These are phyloP conservation scores for Boletales sp. DNA, from an alignment of 768 basidiomycete genomes.

Conservation along the genomic window DNA sequence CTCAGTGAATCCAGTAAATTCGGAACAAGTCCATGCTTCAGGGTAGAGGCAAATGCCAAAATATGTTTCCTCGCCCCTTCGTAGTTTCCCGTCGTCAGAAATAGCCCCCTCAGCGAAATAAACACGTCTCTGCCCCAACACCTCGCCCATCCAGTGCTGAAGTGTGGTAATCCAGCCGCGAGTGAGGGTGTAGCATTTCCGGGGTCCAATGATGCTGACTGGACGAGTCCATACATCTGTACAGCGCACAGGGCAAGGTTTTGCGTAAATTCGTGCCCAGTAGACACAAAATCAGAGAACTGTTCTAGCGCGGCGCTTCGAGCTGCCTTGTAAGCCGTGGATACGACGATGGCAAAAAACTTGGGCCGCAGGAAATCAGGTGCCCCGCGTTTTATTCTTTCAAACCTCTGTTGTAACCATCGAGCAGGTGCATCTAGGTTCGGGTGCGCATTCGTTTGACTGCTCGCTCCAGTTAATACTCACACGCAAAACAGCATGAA, in stretches of 20 bases:
- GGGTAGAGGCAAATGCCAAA: conserved; percentile 84
- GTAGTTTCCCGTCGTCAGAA: conserved; percentile 89
- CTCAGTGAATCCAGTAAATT: conserved; percentile 90
- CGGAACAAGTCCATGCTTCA: conserved; percentile 95
- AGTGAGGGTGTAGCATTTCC: conserved; percentile 68
- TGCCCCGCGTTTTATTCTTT: conserved; percentile 65
- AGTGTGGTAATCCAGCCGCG: conserved; percentile 95
- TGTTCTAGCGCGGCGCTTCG: conserved; percentile 81
- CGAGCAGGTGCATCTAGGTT: conserved; percentile 63
- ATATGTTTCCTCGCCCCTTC: conserved; percentile 87
- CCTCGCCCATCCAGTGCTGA: conserved; percentile 88
- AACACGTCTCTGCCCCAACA: conserved; percentile 97
- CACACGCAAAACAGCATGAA: background rate
- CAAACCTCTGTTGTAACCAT: conserved; percentile 90
- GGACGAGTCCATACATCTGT: conserved; percentile 89
- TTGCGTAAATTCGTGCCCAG: conserved; percentile 87
- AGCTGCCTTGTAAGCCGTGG: conserved; percentile 89
- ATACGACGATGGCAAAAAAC: conserved; percentile 90
- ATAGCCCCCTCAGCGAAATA: conserved; percentile 89
- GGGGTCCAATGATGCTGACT: conserved; percentile 86
- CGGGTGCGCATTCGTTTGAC: conserved; percentile 62
- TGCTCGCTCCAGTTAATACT: conserved; percentile 26
- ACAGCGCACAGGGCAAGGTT: conserved; percentile 81
- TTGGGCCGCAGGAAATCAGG: conserved; percentile 92
- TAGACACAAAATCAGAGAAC: conserved; percentile 79